These are phyloP conservation scores for Lactifluus pinguis DNA, from an alignment of 768 basidiomycete species.

Conservation along the genomic window DNA sequence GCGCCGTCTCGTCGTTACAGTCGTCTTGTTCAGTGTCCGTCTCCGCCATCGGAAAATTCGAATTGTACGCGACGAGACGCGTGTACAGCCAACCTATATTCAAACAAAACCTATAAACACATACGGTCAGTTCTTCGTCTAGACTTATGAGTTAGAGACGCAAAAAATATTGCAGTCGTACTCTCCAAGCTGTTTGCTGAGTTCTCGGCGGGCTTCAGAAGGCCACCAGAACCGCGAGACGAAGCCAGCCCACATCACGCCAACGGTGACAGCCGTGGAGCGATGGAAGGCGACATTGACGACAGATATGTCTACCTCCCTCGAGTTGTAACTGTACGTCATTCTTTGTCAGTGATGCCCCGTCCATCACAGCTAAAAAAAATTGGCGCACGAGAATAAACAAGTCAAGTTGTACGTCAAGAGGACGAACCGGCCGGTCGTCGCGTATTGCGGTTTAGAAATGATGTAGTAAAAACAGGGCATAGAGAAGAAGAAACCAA, in stretches of 20 bases:
- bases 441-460: conserved; percentile 63
- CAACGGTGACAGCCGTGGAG: conserved; percentile 69
- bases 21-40: conserved; percentile 17
- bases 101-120: conserved; percentile 62
- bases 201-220: conserved; percentile 81
- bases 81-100: conserved; percentile 95
- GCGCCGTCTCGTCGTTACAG: conserved; percentile 22
- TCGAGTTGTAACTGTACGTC: conserved; percentile 61
- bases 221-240: conserved; percentile 96
- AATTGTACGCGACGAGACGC: conserved; percentile 81
- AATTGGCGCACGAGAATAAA: conserved; percentile 32
- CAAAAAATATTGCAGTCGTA: conserved; percentile 31
- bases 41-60: conserved; percentile 41
- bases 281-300: conserved; percentile 67
- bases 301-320: conserved; percentile 55
- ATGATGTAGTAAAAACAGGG: conserved; percentile 93
- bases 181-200: conserved; percentile 83
- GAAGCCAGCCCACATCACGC: conserved; percentile 83
- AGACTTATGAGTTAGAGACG: not conserved
- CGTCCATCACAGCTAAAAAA: not conserved
- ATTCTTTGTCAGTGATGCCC: conserved; percentile 9
- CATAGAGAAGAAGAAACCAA: conserved; percentile 83
- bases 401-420: conserved; percentile 87
- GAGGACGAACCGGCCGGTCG: conserved; percentile 71
- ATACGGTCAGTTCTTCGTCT: conserved; percentile 5